Conservation (phyloP, 1,284 basidiomycete genomes). For the Papiliotrema laurentii region DNA sequence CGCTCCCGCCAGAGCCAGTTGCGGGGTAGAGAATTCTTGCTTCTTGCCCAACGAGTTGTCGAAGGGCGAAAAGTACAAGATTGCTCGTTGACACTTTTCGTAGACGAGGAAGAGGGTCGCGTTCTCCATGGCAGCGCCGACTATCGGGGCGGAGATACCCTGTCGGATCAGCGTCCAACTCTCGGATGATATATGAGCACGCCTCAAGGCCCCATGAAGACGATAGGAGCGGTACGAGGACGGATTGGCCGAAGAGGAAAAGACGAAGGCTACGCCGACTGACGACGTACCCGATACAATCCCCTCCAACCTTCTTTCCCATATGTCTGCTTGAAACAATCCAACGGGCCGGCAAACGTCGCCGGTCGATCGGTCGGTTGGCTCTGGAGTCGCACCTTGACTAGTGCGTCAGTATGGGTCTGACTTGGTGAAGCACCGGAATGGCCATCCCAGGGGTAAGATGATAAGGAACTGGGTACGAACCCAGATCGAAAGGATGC, state of each 20-base stretch:
- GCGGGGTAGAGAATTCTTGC: constrained; percentile 55
- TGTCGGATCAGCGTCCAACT: constrained; percentile 46
- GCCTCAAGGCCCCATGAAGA: background rate
- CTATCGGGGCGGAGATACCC: constrained; percentile 82
- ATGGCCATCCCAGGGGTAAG: background rate
- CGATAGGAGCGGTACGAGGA: background rate
- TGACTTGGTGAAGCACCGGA: background rate
- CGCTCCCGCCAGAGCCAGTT: constrained; percentile 70
- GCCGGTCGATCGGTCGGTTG: constrained; percentile 69
- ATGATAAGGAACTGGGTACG: constrained; percentile 8
- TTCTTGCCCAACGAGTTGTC: constrained; percentile 29
- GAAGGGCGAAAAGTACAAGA: constrained; percentile 42
- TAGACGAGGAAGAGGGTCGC: constrained; percentile 83
- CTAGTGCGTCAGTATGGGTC: constrained; percentile 14
- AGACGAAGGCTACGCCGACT: background rate
- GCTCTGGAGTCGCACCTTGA: constrained; percentile 74
- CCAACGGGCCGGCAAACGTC: constrained; percentile 70
- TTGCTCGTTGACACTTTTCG: constrained; percentile 70
- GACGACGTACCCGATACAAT: constrained; percentile 65
- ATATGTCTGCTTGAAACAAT: constrained; percentile 75
- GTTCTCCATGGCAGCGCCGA: constrained; percentile 88
- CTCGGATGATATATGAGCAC: too few relatives aligned
- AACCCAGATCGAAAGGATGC: constrained; percentile 76
- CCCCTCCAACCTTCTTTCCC: constrained; percentile 69
- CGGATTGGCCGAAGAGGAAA: background rate